Percentiles rank a stretch among this genome's conserved stretches.
These are phyloP conservation scores for Neofusicoccum parvum DNA, from an alignment of 2,329 filamentous ascomycete genomes.

Conservation along the genomic window DNA sequence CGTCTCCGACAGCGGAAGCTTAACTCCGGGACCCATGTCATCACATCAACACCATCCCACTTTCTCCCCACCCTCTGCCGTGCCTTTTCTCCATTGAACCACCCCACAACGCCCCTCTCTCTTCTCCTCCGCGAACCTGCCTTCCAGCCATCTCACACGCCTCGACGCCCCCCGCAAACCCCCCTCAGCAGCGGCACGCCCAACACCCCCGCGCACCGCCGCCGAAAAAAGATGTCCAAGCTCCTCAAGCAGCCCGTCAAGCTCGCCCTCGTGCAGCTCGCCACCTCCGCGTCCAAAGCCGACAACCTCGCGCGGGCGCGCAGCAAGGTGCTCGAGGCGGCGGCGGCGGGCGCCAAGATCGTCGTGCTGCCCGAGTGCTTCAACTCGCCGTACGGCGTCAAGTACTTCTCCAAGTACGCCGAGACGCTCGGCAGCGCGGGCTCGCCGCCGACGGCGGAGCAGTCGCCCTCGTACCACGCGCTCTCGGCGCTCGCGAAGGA, in stretches of 20 bases:
- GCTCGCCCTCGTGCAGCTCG: slow-evolving; percentile 53
- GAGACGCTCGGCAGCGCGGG: slow-evolving; percentile 72
- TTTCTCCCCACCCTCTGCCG: neutral
- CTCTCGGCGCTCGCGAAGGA: slow-evolving; percentile 78
- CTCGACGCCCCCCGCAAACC: neutral
- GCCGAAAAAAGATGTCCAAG: slow-evolving; percentile 1
- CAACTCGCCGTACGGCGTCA: slow-evolving; percentile 93
- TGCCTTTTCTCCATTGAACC: neutral
- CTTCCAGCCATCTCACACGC: neutral
- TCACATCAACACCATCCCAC: slow-evolving; percentile 15
- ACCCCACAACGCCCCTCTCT: neutral
- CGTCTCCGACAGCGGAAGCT: slow-evolving; percentile 10
- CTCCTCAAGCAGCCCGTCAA: slow-evolving; percentile 41
- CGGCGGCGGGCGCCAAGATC: slow-evolving; percentile 73
- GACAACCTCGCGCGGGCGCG: slow-evolving; percentile 82
- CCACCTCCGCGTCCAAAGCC: slow-evolving; percentile 68
- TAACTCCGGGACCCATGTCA: slow-evolving; percentile 14
- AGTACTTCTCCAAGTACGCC: slow-evolving; percentile 89
- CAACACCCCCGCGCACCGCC: neutral
- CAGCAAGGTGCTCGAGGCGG: slow-evolving; percentile 79
- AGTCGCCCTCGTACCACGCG: slow-evolving; percentile 56
- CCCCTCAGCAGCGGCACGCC: neutral
- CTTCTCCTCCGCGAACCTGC: neutral
- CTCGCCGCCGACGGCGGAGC: slow-evolving; percentile 59
- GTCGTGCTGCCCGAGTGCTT: slow-evolving; percentile 97